Evolutionary conservation across 331 rosid species (phyloP).

Genomic region (Quercus tomentella): DNA sequence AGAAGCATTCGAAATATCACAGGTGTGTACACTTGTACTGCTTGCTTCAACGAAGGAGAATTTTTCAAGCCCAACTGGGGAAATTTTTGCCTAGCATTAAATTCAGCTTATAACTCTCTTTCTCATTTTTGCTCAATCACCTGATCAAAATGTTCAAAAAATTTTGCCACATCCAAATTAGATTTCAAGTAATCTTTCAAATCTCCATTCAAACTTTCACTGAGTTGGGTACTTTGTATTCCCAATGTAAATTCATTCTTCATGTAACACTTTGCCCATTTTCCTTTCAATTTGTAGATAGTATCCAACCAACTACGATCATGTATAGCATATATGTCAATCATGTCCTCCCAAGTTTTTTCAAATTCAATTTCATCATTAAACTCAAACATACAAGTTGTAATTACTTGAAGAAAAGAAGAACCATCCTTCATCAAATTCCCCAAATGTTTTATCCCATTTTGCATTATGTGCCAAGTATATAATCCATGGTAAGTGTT

Average conservation of each 20-base stretch:
- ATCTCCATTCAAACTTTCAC: slow-evolving; percentile 8
- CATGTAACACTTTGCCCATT: not conserved
- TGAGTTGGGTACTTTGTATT: slow-evolving; percentile 7
- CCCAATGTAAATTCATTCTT: not conserved
- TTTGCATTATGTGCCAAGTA: not conserved
- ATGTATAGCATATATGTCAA: no score
- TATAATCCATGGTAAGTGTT: not conserved
- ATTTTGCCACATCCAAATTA: not conserved
- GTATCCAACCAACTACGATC: not conserved
- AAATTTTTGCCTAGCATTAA: not conserved
- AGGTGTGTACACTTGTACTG: no score
- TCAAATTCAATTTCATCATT: not conserved
- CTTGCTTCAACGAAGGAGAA: not conserved
- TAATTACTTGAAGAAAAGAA: not conserved
- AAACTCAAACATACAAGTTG: not conserved
- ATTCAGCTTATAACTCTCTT: not conserved
- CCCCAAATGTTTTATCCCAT: not conserved
- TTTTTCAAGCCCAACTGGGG: not conserved
- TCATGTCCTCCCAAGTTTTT: not conserved
- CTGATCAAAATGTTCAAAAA: not conserved
- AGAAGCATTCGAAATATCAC: no score
- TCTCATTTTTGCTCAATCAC: not conserved
- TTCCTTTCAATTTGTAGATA: not conserved
- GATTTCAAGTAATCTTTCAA: not conserved
- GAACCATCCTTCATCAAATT: not conserved